Conservation (phyloP, 768 basidiomycete genomes). For the Tricholoma furcatifolium region DNA sequence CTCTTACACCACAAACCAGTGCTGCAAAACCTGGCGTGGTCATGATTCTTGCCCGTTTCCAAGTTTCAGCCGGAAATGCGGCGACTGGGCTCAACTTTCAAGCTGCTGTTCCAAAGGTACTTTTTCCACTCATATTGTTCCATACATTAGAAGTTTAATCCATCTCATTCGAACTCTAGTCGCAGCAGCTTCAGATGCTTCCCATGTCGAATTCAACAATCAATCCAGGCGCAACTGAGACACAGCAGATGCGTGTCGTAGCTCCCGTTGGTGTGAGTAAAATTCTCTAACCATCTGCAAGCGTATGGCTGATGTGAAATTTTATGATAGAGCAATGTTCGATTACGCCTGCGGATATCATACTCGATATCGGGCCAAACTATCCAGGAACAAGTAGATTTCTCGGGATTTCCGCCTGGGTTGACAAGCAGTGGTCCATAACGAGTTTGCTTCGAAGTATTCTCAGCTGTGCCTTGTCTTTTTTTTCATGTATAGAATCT, state of each 20-base stretch:
- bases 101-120: slow-evolving; percentile 94
- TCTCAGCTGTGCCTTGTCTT: background rate
- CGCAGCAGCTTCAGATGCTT: slow-evolving; percentile 96
- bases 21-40: slow-evolving; percentile 82
- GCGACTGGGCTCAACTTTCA: slow-evolving; percentile 84
- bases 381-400: slow-evolving; percentile 93
- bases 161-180: slow-evolving; percentile 42
- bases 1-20: slow-evolving; percentile 85
- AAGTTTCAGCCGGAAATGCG: slow-evolving; percentile 52
- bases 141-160: background rate
- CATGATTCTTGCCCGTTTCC: slow-evolving; percentile 88
- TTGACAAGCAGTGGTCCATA: slow-evolving; percentile 52
- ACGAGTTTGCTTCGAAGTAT: slow-evolving; percentile 7
- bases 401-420: slow-evolving; percentile 82
- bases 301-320: slow-evolving; percentile 8
- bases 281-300: background rate
- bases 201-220: slow-evolving; percentile 91
- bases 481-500: slow-evolving; percentile 1
- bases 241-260: slow-evolving; percentile 92
- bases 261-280: slow-evolving; percentile 81
- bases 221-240: slow-evolving; percentile 76
- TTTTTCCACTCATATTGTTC: slow-evolving; percentile 6
- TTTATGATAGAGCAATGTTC: slow-evolving; percentile 64
- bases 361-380: slow-evolving; percentile 68
- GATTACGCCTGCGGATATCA: slow-evolving; percentile 82